Percentiles rank a stretch among this genome's conserved stretches.
These are phyloP conservation scores for Saccharomycopsis sp. DNA, from an alignment of 805 yeast species.

Conservation along the genomic window DNA sequence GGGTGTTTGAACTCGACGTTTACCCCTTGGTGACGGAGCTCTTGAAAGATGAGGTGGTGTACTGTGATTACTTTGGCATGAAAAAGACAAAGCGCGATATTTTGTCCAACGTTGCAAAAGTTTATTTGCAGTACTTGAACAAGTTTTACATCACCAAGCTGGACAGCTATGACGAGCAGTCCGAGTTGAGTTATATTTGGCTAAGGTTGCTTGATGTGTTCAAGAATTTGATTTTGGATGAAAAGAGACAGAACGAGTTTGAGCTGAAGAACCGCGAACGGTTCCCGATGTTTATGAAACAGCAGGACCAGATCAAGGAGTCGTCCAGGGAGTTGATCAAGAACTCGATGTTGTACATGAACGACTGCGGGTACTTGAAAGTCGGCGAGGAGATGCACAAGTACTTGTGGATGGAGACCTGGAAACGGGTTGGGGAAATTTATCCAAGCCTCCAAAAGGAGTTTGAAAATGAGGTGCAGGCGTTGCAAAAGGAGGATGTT, in stretches of 20 bases:
- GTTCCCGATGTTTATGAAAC: constrained; percentile 2
- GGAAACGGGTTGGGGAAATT: constrained; percentile 10
- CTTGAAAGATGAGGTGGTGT: constrained; percentile 52
- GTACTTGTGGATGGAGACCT: constrained; percentile 18
- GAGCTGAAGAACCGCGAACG: constrained; percentile 11
- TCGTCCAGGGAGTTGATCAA: constrained; percentile 17
- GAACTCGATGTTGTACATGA: constrained; percentile 18
- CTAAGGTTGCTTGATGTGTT: constrained; percentile 16
- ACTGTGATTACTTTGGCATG: constrained; percentile 57
- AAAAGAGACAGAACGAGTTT: constrained; percentile 10
- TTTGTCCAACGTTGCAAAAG: constrained; percentile 57
- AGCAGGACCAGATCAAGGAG: constrained; percentile 11
- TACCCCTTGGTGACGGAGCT: constrained; percentile 64
- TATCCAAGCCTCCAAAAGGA: constrained; percentile 15
- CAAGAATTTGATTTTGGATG: constrained; percentile 17
- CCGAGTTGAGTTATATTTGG: constrained; percentile 20
- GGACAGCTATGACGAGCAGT: constrained; percentile 1
- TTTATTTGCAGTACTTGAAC: constrained; percentile 42
- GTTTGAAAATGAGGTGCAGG: constrained; percentile 8
- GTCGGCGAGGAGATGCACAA: constrained; percentile 6
- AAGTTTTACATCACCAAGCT: constrained; percentile 12
- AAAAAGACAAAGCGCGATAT: constrained; percentile 58
- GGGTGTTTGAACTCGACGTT: constrained; percentile 62
- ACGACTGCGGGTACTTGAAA: constrained; percentile 12
- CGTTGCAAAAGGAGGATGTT: constrained; percentile 5